phyloP scores from a whole-genome alignment of 2,329 filamentous ascomycete species.

The Coleophoma crateriformis region DNA sequence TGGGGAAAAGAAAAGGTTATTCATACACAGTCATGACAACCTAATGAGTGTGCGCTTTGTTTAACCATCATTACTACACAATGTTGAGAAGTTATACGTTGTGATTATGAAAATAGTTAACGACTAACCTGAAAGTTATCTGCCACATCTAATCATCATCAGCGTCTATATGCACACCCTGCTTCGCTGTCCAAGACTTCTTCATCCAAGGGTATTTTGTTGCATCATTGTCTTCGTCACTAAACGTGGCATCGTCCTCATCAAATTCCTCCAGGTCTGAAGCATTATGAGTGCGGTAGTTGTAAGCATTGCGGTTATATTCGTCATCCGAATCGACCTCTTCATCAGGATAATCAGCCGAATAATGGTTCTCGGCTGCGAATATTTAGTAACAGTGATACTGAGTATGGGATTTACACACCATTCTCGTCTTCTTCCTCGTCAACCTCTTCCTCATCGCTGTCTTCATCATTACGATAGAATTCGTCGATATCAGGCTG shows the following conservation, averaged over 20 bases:
- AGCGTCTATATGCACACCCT: background rate
- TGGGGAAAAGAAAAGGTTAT: background rate
- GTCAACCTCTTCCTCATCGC: constrained; percentile 57
- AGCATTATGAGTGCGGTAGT: constrained; percentile 37
- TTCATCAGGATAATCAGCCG: constrained; percentile 75
- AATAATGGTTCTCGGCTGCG: constrained; percentile 72
- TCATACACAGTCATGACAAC: background rate
- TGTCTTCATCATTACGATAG: constrained; percentile 55
- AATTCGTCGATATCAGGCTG: constrained; percentile 45
- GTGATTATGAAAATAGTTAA: background rate
- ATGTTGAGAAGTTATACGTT: background rate
- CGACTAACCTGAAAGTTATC: constrained; percentile 1
- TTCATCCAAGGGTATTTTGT: constrained; percentile 21
- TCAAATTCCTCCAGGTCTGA: constrained; percentile 24
- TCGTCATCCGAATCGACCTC: constrained; percentile 70
- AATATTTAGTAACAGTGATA: constrained; percentile 7
- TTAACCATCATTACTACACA: background rate
- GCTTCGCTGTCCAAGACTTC: constrained; percentile 8
- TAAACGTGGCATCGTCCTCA: constrained; percentile 17
- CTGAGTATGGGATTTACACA: constrained; percentile 25
- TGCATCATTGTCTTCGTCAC: constrained; percentile 18
- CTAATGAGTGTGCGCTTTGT: background rate
- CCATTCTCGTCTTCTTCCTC: constrained; percentile 64
- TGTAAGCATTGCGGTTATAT: constrained; percentile 49
- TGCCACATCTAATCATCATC: constrained; percentile 1